Evolutionary conservation across 1,284 basidiomycete species (phyloP), one percentile per base, ranked within the genome.

Genomic region (Phlebopus sp.): DNA sequence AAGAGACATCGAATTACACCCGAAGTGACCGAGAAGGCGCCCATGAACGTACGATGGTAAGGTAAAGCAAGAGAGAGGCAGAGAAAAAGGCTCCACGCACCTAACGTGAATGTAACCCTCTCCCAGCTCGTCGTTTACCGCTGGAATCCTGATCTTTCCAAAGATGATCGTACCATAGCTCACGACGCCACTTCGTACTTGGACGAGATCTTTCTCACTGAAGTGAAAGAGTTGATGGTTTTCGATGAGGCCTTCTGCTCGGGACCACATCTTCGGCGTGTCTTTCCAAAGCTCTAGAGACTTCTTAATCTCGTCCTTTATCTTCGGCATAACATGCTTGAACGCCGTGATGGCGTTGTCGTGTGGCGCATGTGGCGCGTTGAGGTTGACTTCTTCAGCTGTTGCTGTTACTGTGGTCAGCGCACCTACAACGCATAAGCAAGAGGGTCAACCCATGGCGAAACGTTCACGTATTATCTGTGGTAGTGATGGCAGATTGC

Each of bases 141-240:
- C 82, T 5, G 86, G 84, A 39, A 90, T 73, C 56, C 76, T 78
- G 60, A 90, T 77, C 74, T 90, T 90, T 18, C 87, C 87, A 19
- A 90, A 66, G 51, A 90, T 77, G 50, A 90, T 79, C 10, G 76
- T 78, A 8, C 88, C 87, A 61, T 90, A 89, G 45, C 74, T 68
- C 15, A 74, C 75, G 15, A 57, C 51, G 14, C 69, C 73, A 37
- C 70, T 73, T 46, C 78, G 71, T 43, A 83, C 73, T 62, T 73
- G 61, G 35, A 85, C 76, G 44, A 87, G 72, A 62, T 87, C 82
- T 0, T 70, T 51, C 57, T 72, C 73, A 50, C 86, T 69, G 57
- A 88, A 88, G 34, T 69, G 66, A 2, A 59, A 49, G 43, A 90
- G 69, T 27, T 81, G 68, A 25, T 25, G 25, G 0, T 66, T 45